Percentiles rank a stretch among this genome's conserved stretches.
These are phyloP conservation scores for Cymbopogon citratus DNA, from an alignment of 176 grass and related monocot genomes.

Conservation along the genomic window DNA sequence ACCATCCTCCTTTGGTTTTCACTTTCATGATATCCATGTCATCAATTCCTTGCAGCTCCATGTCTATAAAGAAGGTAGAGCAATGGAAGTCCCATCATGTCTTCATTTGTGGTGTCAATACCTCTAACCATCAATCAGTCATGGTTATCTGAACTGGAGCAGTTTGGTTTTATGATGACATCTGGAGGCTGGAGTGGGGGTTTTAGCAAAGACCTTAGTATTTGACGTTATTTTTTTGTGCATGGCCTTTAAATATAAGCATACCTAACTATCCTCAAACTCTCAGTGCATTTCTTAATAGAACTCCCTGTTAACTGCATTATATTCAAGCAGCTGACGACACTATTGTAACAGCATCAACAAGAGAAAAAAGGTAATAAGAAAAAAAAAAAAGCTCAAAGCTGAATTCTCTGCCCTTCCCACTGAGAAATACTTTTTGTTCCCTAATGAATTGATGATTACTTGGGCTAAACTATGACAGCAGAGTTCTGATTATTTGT, in stretches of 20 bases:
- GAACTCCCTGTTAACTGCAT: too few relatives aligned
- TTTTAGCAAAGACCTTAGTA: not conserved
- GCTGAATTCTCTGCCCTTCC: too few relatives aligned
- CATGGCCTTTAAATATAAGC: not conserved
- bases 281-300: too few relatives aligned
- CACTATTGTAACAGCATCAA: too few relatives aligned
- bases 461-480: too few relatives aligned
- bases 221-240: not conserved
- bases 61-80: not conserved
- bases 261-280: not conserved
- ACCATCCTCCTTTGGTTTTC: not conserved
- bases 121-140: not conserved
- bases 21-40: not conserved
- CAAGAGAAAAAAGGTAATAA: too few relatives aligned
- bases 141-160: not conserved
- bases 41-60: not conserved
- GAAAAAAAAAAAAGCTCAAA: too few relatives aligned
- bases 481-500: too few relatives aligned
- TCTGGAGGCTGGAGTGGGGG: not conserved
- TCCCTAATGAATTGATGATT: too few relatives aligned
- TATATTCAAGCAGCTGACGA: too few relatives aligned
- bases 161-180: not conserved
- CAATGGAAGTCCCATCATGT: not conserved
- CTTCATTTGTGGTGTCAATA: not conserved
- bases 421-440: too few relatives aligned